Conservation (phyloP, 2,329 filamentous ascomycete species). For the Fusarium irregulare region DNA sequence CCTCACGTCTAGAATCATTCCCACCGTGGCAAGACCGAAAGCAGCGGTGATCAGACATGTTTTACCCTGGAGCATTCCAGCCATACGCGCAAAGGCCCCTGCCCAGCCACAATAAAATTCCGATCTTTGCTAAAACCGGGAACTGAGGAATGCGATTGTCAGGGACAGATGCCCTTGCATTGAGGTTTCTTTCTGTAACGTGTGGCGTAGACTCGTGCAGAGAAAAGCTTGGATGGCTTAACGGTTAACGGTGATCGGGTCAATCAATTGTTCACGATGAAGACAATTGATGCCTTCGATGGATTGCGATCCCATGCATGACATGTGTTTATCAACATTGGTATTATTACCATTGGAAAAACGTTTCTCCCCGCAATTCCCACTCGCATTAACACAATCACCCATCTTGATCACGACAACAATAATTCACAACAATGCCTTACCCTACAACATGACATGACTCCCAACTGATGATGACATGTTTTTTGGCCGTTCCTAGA, state of each 20-base stretch:
- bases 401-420: fast-evolving
- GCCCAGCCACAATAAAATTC: slow-evolving; percentile 13
- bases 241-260: background rate
- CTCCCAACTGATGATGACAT: background rate
- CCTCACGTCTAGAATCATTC: slow-evolving; percentile 5
- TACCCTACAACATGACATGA: background rate
- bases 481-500: fast-evolving
- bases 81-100: background rate
- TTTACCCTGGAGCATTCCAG: slow-evolving; percentile 24
- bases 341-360: too few relatives aligned
- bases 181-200: background rate
- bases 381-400: background rate
- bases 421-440: background rate
- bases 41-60: background rate
- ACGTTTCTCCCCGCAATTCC: too few relatives aligned
- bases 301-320: too few relatives aligned
- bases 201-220: background rate
- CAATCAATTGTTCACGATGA: background rate
- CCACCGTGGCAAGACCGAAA: slow-evolving; percentile 5
- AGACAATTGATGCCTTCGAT: too few relatives aligned
- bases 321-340: too few relatives aligned
- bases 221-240: background rate
- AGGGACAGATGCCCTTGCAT: background rate
- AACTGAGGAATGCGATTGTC: slow-evolving; percentile 18
- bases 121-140: slow-evolving; percentile 1